A percentile compares a stretch with the other conserved stretches of the same genome.
These are phyloP conservation scores for Cryptomeria japonica DNA, from an alignment of 75 land plant genomes.

Conservation along the genomic window DNA sequence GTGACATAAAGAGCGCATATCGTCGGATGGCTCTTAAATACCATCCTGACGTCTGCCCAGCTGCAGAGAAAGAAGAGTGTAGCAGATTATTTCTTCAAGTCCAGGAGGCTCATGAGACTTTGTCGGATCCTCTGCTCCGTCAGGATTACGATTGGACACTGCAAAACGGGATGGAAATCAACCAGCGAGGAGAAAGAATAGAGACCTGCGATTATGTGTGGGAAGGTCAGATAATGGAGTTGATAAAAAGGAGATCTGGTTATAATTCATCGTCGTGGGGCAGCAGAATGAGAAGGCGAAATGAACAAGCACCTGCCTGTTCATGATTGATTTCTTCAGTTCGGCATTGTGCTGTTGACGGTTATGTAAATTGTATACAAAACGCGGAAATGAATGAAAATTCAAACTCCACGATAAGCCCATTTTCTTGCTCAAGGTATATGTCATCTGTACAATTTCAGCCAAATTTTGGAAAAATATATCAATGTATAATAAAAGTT, in stretches of 20 bases:
- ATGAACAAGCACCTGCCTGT: neutral
- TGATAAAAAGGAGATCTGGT: neutral
- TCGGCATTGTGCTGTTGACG: no score
- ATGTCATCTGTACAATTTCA: no score
- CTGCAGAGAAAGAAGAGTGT: slow-evolving; percentile 15
- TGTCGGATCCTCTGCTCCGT: slow-evolving; percentile 26
- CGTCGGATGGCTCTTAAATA: slow-evolving; percentile 25
- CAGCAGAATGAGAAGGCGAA: neutral
- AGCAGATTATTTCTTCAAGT: slow-evolving; percentile 24
- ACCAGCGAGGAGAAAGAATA: no score
- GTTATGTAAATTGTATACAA: no score
- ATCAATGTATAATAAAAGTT: no score
- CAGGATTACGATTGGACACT: slow-evolving; percentile 21
- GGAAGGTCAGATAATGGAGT: neutral
- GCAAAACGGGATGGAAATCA: neutral
- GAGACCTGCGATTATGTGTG: neutral
- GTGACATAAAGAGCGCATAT: slow-evolving; percentile 25
- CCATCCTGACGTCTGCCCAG: slow-evolving; percentile 41
- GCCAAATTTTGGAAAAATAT: no score
- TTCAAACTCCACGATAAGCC: no score
- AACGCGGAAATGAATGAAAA: no score
- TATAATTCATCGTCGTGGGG: neutral
- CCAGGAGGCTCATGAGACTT: slow-evolving; percentile 29
- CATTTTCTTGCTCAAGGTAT: no score
- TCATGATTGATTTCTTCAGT: no score